phyloP scores from a whole-genome alignment of 371 early-diverging fungal genomes.

The Encephalitozoon hellem region DNA sequence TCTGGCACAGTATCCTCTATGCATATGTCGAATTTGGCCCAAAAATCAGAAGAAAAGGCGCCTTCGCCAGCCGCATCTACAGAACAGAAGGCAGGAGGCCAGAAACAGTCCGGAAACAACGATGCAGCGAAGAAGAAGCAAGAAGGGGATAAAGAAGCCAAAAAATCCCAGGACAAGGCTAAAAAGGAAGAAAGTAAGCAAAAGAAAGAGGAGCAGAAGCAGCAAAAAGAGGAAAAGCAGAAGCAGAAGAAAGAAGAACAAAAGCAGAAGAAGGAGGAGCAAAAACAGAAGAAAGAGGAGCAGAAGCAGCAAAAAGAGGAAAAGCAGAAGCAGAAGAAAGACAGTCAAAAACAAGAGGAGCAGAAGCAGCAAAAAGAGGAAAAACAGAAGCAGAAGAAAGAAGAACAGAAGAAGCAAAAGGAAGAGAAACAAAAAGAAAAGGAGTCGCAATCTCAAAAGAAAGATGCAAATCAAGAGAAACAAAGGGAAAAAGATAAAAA shows the following conservation, averaged over 20 bases:
- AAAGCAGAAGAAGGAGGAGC: conserved; percentile 1
- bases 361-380: conserved; percentile 17
- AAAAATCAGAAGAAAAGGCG: background rate
- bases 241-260: conserved; percentile 12
- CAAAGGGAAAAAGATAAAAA: background rate
- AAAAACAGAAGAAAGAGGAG: conserved; percentile 5
- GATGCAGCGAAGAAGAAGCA: conserved; percentile 14
- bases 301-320: conserved; percentile 17
- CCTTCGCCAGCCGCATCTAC: background rate
- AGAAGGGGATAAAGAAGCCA: background rate
- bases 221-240: background rate
- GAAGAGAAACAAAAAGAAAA: conserved; percentile 7
- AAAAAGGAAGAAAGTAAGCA: conserved; percentile 22
- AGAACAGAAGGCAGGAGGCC: background rate
- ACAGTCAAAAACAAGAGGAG: conserved; percentile 3
- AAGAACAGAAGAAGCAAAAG: conserved; percentile 17
- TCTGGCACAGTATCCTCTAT: background rate
- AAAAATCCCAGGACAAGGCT: background rate
- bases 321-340: conserved; percentile 2
- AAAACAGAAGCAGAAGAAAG: background rate
- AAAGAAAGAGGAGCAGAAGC: conserved; percentile 5
- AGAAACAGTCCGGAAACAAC: background rate
- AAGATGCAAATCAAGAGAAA: too few relatives aligned
- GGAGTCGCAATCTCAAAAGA: conserved; percentile 8
- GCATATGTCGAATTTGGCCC: background rate